A percentile compares a stretch with the other conserved stretches of the same genome.
Conservation (phyloP, 169 alveolate genomes). For the Besnoitia besnoiti region DNA sequence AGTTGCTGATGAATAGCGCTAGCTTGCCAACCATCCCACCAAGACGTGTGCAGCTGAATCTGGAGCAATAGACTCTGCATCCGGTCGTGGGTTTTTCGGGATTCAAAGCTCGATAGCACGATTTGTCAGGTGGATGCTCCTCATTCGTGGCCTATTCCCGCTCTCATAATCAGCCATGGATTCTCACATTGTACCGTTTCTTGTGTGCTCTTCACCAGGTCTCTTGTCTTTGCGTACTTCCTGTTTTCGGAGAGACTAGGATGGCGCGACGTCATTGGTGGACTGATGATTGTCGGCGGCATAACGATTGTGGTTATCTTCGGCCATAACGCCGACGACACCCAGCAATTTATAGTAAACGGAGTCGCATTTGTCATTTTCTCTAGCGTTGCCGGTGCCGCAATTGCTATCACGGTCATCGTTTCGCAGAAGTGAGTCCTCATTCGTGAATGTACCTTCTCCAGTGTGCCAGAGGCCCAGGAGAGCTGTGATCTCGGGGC, state of each 20-base stretch:
- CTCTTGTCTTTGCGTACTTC: background rate
- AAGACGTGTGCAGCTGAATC: too few species aligned
- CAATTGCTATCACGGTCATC: background rate
- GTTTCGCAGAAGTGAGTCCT: background rate
- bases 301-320: background rate
- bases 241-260: background rate
- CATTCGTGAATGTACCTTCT: background rate
- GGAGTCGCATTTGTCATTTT: conserved; percentile 9
- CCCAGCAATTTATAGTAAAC: background rate
- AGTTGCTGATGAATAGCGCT: too few species aligned
- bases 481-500: too few species aligned
- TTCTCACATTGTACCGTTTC: too few species aligned
- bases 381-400: background rate
- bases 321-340: background rate
- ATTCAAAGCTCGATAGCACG: too few species aligned
- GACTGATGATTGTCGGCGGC: conserved; percentile 25
- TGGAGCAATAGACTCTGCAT: too few species aligned
- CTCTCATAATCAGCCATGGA: too few species aligned
- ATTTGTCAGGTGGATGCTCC: too few species aligned
- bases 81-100: too few species aligned
- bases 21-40: too few species aligned
- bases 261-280: conserved; percentile 34
- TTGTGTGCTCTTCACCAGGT: background rate
- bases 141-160: too few species aligned
- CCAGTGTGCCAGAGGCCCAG: too few species aligned